Percentiles rank a stretch among this genome's conserved stretches.
phyloP scores from a whole-genome alignment of 2,329 filamentous ascomycete genomes.

The Talaromyces sp. region DNA sequence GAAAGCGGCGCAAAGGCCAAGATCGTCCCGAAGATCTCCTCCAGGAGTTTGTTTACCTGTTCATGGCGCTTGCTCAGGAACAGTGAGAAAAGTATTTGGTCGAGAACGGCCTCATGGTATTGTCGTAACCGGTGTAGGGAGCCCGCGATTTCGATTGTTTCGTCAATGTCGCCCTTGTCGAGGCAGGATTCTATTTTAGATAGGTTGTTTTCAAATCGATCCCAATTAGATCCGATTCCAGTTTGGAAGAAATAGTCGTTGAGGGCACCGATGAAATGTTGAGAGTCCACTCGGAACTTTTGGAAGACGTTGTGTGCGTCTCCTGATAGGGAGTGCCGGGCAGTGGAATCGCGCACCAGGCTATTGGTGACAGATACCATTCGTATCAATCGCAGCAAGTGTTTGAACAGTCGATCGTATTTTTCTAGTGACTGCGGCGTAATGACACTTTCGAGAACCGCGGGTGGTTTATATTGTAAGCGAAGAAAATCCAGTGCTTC shows the following conservation, averaged over 20 bases:
- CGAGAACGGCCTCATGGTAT: conserved; percentile 67
- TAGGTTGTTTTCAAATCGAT: conserved; percentile 61
- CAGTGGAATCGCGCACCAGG: conserved; percentile 55
- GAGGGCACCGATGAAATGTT: conserved; percentile 70
- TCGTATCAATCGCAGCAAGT: conserved; percentile 69
- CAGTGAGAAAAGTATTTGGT: conserved; percentile 68
- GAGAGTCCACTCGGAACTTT: conserved; percentile 69
- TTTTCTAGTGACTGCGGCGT: conserved; percentile 65
- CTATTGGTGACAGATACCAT: conserved; percentile 71
- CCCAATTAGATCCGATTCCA: conserved; percentile 71
- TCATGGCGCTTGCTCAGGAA: conserved; percentile 62
- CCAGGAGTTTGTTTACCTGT: conserved; percentile 65
- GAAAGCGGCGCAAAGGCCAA: conserved; percentile 58
- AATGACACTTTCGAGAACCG: conserved; percentile 67
- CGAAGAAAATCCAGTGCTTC: conserved; percentile 91
- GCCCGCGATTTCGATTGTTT: conserved; percentile 45
- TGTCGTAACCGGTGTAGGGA: conserved; percentile 64
- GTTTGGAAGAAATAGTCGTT: conserved; percentile 75
- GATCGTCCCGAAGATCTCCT: conserved; percentile 70
- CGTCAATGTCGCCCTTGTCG: conserved; percentile 39
- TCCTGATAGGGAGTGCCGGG: conserved; percentile 25
- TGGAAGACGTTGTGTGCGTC: conserved; percentile 41
- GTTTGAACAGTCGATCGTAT: conserved; percentile 81
- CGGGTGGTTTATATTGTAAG: conserved; percentile 74
- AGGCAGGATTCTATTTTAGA: conserved; percentile 58